Evolutionary conservation across 164 flowering plant species (phyloP).

Genomic region (Stephania yunnanensis): DNA sequence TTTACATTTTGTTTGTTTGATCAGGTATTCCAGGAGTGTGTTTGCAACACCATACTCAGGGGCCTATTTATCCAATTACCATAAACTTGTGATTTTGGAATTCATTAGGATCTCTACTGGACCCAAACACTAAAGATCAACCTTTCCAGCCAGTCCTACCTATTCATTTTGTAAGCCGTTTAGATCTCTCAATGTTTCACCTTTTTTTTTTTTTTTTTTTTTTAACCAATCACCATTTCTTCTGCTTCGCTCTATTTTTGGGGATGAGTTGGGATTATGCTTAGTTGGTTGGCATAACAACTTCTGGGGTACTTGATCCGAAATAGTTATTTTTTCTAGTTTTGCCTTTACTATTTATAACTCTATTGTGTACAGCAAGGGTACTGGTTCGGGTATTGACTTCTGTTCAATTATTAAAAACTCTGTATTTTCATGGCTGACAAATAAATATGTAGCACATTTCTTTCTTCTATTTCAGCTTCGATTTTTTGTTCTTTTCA

Average conservation of each 20-base stretch:
- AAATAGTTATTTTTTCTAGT: neutral
- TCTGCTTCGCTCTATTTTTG: neutral
- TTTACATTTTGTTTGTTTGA: neutral
- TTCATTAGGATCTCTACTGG: neutral
- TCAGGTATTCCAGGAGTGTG: constrained; percentile 1
- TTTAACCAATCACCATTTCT: neutral
- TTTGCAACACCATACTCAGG: neutral
- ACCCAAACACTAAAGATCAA: neutral
- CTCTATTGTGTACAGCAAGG: constrained; percentile 8
- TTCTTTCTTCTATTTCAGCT: neutral
- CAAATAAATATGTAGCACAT: neutral
- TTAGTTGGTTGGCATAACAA: neutral
- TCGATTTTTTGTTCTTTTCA: neutral
- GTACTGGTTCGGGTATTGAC: constrained; percentile 32
- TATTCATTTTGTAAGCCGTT: neutral
- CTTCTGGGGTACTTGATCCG: neutral
- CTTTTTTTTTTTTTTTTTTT: neutral
- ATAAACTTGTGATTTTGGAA: neutral
- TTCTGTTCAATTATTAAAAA: constrained; percentile 14
- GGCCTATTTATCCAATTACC: neutral
- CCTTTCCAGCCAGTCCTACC: neutral
- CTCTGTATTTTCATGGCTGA: neutral
- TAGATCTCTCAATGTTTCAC: neutral
- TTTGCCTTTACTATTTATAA: neutral
- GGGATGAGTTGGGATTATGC: neutral